A percentile compares a stretch with the other conserved stretches of the same genome.
These are phyloP conservation scores for Epichloe gansuensis DNA, from an alignment of 2,329 filamentous ascomycete species.

Conservation along the genomic window DNA sequence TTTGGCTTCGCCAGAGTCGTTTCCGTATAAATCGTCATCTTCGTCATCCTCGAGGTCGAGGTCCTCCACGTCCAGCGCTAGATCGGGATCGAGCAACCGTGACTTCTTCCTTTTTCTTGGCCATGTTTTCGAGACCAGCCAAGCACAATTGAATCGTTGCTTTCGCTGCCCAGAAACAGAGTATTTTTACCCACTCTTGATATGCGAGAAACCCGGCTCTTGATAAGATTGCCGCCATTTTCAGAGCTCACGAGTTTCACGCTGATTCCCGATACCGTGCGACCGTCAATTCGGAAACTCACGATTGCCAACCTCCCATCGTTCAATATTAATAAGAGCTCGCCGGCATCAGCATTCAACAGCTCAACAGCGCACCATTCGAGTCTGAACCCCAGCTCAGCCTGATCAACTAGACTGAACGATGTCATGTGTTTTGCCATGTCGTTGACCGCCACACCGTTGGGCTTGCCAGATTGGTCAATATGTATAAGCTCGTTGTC, in stretches of 20 bases:
- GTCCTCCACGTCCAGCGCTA: constrained; percentile 38
- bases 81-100: constrained; percentile 41
- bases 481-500: constrained; percentile 88
- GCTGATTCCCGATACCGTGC: constrained; percentile 79
- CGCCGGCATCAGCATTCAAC: constrained; percentile 63
- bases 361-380: constrained; percentile 72
- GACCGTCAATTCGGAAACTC: constrained; percentile 76
- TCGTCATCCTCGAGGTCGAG: constrained; percentile 49
- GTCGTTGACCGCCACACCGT: constrained; percentile 83
- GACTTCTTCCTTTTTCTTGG: constrained; percentile 52
- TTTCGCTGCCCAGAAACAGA: constrained; percentile 78
- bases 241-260: constrained; percentile 53
- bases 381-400: constrained; percentile 63
- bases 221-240: constrained; percentile 50
- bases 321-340: constrained; percentile 71
- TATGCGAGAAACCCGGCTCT: constrained; percentile 54
- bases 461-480: constrained; percentile 88
- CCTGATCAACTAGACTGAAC: constrained; percentile 79
- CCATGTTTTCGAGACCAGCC: constrained; percentile 62
- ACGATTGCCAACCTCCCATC: constrained; percentile 65
- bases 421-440: constrained; percentile 74
- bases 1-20: constrained; percentile 52
- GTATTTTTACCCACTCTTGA: constrained; percentile 54
- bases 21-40: constrained; percentile 48
- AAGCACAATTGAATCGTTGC: constrained; percentile 67